These are phyloP conservation scores for Boletus speciosus DNA, from an alignment of 768 basidiomycete genomes.

Conservation along the genomic window DNA sequence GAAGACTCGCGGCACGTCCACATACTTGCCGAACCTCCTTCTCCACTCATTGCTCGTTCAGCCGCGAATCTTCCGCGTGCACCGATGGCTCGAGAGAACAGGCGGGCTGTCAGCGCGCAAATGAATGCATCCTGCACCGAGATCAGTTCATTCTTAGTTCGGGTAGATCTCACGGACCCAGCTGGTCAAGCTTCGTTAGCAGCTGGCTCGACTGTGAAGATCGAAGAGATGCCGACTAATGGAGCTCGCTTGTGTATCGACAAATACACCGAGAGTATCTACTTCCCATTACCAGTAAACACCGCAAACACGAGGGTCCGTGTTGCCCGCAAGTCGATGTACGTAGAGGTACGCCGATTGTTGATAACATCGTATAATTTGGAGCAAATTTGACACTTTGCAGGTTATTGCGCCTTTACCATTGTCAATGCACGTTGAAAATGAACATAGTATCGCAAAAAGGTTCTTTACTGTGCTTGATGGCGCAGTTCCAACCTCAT, in stretches of 20 bases:
- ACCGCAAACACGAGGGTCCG: constrained; percentile 37
- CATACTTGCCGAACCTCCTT: constrained; percentile 23
- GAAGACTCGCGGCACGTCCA: constrained; percentile 20
- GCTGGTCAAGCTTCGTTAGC: constrained; percentile 14
- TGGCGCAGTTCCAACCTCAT: constrained; percentile 13
- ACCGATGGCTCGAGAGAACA: constrained; percentile 5
- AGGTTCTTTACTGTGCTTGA: constrained; percentile 29
- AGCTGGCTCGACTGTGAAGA: constrained; percentile 16
- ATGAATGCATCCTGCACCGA: constrained; percentile 15
- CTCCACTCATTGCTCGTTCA: constrained; percentile 1
- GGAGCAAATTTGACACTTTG: background rate
- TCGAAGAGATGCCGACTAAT: constrained; percentile 7
- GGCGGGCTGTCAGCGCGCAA: constrained; percentile 12
- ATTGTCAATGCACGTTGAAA: constrained; percentile 12
- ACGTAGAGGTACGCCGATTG: constrained; percentile 34
- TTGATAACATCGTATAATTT: background rate
- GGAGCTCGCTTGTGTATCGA: constrained; percentile 10
- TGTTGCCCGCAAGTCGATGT: constrained; percentile 53
- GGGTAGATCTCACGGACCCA: constrained; percentile 24
- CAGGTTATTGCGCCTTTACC: constrained; percentile 22
- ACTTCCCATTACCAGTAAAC: constrained; percentile 45
- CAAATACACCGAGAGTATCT: constrained; percentile 25
- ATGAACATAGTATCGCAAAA: constrained; percentile 17
- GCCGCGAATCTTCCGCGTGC: background rate
- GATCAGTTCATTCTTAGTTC: constrained; percentile 18